A percentile compares a stretch with the other conserved stretches of the same genome.
Evolutionary conservation across 345 rosid genomes (phyloP).

Genomic region (Boechera divaricarpa): DNA sequence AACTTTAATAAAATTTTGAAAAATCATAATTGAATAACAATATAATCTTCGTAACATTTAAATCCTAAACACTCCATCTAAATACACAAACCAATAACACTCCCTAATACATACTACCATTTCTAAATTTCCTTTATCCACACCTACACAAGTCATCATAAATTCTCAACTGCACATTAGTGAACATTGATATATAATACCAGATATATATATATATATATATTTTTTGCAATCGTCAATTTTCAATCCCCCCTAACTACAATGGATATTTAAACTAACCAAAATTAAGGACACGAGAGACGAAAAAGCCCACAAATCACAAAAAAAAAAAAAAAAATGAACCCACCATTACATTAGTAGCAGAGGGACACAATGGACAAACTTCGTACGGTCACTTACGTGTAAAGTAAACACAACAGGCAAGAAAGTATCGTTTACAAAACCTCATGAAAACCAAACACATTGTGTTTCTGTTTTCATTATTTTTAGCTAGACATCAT

Average conservation of each 20-base stretch:
- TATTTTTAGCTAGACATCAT: constrained; percentile 71
- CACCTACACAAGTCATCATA: not conserved
- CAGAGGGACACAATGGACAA: constrained; percentile 3
- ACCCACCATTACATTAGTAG: not conserved
- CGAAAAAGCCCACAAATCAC: not conserved
- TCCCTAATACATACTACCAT: not conserved
- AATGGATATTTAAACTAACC: not conserved
- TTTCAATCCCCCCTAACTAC: not conserved
- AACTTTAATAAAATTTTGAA: too few species aligned
- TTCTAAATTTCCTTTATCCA: not conserved
- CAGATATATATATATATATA: too few species aligned
- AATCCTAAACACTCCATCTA: too few species aligned
- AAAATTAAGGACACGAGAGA: not conserved
- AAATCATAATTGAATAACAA: too few species aligned
- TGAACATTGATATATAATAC: too few species aligned
- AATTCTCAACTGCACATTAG: not conserved
- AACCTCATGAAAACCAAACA: constrained; percentile 20
- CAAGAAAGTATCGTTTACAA: constrained; percentile 7
- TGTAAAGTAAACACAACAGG: constrained; percentile 13
- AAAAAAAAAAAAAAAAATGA: not conserved
- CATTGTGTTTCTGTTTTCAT: not conserved
- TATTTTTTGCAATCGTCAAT: not conserved
- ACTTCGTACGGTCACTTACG: not conserved
- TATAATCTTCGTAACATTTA: too few species aligned
- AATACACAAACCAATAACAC: too few species aligned